Percentiles rank a stretch among this genome's conserved stretches.
Evolutionary conservation across 208 protist genomes (phyloP).

Genomic region (Trichomonas tenax): DNA sequence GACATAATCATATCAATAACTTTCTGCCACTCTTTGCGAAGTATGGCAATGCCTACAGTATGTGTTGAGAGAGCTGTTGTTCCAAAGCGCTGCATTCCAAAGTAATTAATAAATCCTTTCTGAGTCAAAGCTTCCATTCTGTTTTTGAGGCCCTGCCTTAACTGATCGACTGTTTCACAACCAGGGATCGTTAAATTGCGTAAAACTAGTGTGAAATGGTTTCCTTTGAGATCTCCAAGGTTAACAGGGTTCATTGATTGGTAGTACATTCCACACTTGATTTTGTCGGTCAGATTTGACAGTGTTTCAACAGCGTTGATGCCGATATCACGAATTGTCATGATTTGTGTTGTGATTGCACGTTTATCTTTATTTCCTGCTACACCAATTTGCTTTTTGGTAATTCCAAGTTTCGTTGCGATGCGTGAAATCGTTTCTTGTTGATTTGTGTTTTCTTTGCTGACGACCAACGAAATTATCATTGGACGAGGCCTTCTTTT

Average conservation of each 20-base stretch:
- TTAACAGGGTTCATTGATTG: not conserved
- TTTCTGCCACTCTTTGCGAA: not conserved
- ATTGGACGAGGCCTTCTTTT: not conserved
- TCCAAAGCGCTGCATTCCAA: conserved; percentile 17
- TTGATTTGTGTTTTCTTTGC: conserved; percentile 5
- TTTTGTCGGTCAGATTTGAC: not conserved
- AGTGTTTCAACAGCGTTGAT: not conserved
- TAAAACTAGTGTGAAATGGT: not conserved
- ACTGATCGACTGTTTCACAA: not conserved
- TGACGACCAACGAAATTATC: not conserved
- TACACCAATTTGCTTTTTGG: not conserved
- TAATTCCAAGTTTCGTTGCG: not conserved
- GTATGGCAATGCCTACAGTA: not conserved
- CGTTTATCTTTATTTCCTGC: not conserved
- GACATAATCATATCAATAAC: not conserved
- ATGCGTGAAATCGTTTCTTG: not conserved
- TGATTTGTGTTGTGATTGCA: conserved; percentile 6
- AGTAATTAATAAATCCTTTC: conserved; percentile 17
- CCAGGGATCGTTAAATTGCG: not conserved
- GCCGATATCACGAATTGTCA: not conserved
- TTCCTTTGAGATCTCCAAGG: not conserved
- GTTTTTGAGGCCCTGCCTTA: not conserved
- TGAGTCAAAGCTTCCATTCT: not conserved
- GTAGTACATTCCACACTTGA: not conserved
- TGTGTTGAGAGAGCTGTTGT: not conserved